These are phyloP conservation scores for Cladosporium sp. DNA, from an alignment of 2,329 filamentous ascomycete genomes.

Conservation along the genomic window DNA sequence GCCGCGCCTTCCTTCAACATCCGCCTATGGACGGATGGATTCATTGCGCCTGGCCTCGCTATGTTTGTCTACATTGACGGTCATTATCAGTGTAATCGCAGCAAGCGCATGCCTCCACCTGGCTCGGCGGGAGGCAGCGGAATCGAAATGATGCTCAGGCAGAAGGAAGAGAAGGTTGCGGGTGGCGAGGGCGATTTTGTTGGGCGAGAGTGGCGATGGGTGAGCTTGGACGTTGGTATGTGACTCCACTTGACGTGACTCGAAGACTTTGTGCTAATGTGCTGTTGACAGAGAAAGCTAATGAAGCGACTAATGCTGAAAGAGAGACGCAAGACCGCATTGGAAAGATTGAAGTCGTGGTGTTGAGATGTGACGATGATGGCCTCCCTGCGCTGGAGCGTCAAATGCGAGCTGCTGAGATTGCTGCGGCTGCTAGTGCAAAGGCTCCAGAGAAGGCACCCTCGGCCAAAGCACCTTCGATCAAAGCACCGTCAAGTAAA, in stretches of 20 bases:
- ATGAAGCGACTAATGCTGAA: constrained; percentile 32
- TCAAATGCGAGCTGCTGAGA: neutral
- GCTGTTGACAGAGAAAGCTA: constrained; percentile 31
- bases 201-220: constrained; percentile 52
- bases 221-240: constrained; percentile 46
- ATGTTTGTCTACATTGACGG: constrained; percentile 57
- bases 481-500: constrained; percentile 6
- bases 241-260: neutral
- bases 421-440: neutral
- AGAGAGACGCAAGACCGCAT: constrained; percentile 36
- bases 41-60: constrained; percentile 51
- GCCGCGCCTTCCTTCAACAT: constrained; percentile 39
- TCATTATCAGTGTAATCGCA: constrained; percentile 55
- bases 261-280: neutral
- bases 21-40: constrained; percentile 46
- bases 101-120: constrained; percentile 32
- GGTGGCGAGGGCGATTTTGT: constrained; percentile 42
- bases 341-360: constrained; percentile 46
- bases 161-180: constrained; percentile 49
- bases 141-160: constrained; percentile 42
- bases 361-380: constrained; percentile 39
- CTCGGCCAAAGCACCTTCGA: constrained; percentile 13
- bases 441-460: constrained; percentile 14
- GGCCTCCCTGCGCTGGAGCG: neutral
- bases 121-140: neutral